Base-by-base conservation (phyloP, 2,329 filamentous ascomycete species). In the Xylogone sp. region DNA sequence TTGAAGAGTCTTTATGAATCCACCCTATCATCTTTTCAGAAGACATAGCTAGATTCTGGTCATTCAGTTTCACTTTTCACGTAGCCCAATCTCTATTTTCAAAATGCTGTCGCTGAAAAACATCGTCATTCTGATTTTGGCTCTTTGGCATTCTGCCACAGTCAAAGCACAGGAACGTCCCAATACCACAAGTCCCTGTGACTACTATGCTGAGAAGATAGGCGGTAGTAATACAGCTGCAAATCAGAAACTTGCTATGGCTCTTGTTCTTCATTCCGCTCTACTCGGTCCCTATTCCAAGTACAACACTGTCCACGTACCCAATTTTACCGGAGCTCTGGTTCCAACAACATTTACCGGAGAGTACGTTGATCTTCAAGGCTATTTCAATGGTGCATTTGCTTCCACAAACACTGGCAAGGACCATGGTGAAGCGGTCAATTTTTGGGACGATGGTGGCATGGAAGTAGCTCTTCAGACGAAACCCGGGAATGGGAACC, bases 201-300 rank as follows among this genome's bases (percentile, higher is more conserved):
- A 89, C 85, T 68, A 88, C 84, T 44, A 70, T 92, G 24, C 71
- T 90, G 13, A 87, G 92, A 62, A 27, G 10, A 27, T 27, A 27
- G 24, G 24, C 39, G 52, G 47, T 13, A 68, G 77, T n/a, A 83
- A 83, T 69, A 83, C 75, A 20, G 76, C 76, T 12, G 73, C 70
- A 43, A 83, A 81, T 62, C 79, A 84, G 64, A 68, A 74, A 43
- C 76, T 73, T 1, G 69, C 83, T 3, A 58, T 83, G 60, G 80
- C 75, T 1, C 67, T 79, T 1, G 64, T 84, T 3, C 78, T 83
- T 59, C 83, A 83, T 67, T 83, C 79, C 2, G 81, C 75, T n/a
- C 77, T 83, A 53, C 79, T 83, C 55, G 80, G 81, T 18, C 81
- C 81, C 64, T 82, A 81, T 63, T 80, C 76, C 2, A 65, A 66